A percentile compares a stretch with the other conserved stretches of the same genome.
Evolutionary conservation across 2,329 filamentous ascomycete species (phyloP).

Genomic region (Aspergillus pseudonomiae): DNA sequence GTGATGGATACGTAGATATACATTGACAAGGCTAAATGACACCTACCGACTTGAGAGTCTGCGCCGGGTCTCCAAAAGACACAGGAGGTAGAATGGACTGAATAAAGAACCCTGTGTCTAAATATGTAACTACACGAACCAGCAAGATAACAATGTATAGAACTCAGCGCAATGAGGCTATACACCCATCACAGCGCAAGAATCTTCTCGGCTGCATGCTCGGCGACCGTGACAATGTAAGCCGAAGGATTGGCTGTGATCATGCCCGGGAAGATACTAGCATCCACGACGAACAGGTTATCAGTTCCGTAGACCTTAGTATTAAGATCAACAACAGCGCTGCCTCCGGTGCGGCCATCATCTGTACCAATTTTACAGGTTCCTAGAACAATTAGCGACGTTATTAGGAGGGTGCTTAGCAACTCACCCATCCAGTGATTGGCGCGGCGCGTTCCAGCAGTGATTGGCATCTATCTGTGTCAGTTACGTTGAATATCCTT

Average conservation of each 20-base stretch:
- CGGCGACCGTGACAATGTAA: constrained; percentile 19
- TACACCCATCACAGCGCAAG: constrained; percentile 6
- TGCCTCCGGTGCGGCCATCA: constrained; percentile 21
- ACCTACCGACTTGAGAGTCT: constrained; percentile 22
- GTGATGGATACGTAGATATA: constrained; percentile 39
- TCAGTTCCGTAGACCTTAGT: constrained; percentile 20
- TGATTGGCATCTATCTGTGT: constrained; percentile 8
- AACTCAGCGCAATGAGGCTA: not conserved
- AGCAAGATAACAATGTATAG: not conserved
- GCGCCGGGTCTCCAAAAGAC: not conserved
- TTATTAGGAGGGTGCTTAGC: not conserved
- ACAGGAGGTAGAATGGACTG: not conserved
- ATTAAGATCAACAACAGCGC: constrained; percentile 22
- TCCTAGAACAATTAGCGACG: constrained; percentile 11
- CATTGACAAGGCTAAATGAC: constrained; percentile 24
- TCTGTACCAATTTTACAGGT: constrained; percentile 24
- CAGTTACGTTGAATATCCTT: not conserved
- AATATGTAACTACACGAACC: not conserved
- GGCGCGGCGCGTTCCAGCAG: constrained; percentile 1
- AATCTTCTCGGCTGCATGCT: constrained; percentile 18
- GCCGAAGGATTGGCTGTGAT: constrained; percentile 20
- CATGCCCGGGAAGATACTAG: constrained; percentile 21
- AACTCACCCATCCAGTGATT: constrained; percentile 19
- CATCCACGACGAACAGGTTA: constrained; percentile 19
- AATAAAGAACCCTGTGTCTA: not conserved